Percentiles rank a stretch among this genome's conserved stretches.
phyloP scores from a whole-genome alignment of 768 basidiomycete species.

The Strobilomyces echinocephalus region DNA sequence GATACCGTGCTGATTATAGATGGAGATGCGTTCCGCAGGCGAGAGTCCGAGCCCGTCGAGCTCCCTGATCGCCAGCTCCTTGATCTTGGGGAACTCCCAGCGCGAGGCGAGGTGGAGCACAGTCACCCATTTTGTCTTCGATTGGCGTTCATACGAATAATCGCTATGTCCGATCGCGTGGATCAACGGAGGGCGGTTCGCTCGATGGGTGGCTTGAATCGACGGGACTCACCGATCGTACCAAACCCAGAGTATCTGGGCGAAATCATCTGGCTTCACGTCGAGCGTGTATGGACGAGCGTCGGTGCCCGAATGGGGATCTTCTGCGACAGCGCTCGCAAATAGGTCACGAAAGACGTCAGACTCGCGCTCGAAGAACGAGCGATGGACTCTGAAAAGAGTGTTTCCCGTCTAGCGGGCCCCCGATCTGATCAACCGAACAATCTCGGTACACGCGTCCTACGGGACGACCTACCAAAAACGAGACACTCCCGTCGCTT shows the following conservation, averaged over 20 bases:
- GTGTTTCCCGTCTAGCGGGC: constrained; percentile 42
- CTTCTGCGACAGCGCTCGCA: constrained; percentile 24
- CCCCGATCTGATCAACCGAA: constrained; percentile 4
- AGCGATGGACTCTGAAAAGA: constrained; percentile 50
- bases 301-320: constrained; percentile 33
- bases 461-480: constrained; percentile 14
- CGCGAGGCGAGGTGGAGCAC: constrained; percentile 52
- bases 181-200: background rate
- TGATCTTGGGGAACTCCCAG: constrained; percentile 55
- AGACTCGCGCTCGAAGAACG: constrained; percentile 59
- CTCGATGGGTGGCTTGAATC: background rate
- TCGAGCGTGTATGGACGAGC: constrained; percentile 41
- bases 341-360: constrained; percentile 37
- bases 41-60: constrained; percentile 44
- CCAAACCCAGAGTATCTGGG: constrained; percentile 52
- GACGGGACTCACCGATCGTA: constrained; percentile 44
- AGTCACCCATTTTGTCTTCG: constrained; percentile 45
- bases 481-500: constrained; percentile 8
- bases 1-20: constrained; percentile 52
- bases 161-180: constrained; percentile 32
- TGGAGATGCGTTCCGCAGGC: constrained; percentile 48
- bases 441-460: background rate
- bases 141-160: constrained; percentile 49
- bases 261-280: constrained; percentile 42
- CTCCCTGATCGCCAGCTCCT: constrained; percentile 48